Evolutionary conservation across 345 rosid species (phyloP).

Genomic region (Brassica juncea): DNA sequence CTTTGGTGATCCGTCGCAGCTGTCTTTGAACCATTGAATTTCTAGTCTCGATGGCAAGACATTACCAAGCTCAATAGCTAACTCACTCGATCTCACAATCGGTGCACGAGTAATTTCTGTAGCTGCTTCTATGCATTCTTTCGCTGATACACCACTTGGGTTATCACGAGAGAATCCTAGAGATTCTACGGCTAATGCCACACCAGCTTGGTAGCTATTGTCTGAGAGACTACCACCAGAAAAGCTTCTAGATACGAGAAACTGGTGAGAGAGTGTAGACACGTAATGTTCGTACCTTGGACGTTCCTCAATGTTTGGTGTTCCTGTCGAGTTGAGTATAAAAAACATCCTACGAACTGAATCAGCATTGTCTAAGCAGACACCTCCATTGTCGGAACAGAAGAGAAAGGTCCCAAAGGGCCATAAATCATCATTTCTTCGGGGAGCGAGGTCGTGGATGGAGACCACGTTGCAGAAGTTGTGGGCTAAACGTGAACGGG

Average conservation of each 20-base stretch:
- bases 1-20: constrained; percentile 51
- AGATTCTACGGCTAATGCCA: constrained; percentile 66
- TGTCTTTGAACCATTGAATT: constrained; percentile 63
- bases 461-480: constrained; percentile 73
- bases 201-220: constrained; percentile 65
- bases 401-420: constrained; percentile 77
- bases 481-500: constrained; percentile 60
- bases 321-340: constrained; percentile 40
- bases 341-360: constrained; percentile 56
- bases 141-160: constrained; percentile 36
- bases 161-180: constrained; percentile 53
- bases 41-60: constrained; percentile 53
- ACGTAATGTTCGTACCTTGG: constrained; percentile 58
- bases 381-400: constrained; percentile 68
- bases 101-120: constrained; percentile 53
- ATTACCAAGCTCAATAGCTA: constrained; percentile 52
- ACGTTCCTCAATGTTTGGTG: constrained; percentile 55
- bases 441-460: constrained; percentile 55
- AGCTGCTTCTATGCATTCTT: constrained; percentile 52
- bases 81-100: constrained; percentile 48
- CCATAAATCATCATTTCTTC: constrained; percentile 42
- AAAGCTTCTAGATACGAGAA: constrained; percentile 48
- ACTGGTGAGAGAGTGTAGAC: constrained; percentile 42
- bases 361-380: constrained; percentile 64
- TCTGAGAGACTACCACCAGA: constrained; percentile 41